phyloP scores from a whole-genome alignment of 1,139 yeast genomes.

The Saccharomyces pastorianus region DNA sequence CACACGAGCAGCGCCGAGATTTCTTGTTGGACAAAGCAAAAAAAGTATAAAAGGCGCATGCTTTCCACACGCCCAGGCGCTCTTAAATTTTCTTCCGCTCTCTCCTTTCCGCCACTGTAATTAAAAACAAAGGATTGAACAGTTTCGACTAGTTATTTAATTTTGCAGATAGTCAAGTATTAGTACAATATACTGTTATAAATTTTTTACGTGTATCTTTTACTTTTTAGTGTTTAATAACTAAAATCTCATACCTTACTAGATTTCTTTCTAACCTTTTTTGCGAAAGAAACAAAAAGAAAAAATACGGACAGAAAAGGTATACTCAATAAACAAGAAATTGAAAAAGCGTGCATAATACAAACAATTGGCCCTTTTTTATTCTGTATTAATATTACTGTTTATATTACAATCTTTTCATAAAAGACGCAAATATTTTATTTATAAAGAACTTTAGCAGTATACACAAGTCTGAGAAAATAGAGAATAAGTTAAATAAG shows the following conservation, averaged over 20 bases:
- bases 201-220: not conserved
- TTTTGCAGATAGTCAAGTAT: not conserved
- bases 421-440: not conserved
- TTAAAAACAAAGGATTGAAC: not conserved
- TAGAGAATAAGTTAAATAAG: constrained; percentile 12
- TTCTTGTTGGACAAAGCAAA: not conserved
- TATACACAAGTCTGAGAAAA: not conserved
- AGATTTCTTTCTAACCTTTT: not conserved
- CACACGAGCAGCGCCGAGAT: not conserved
- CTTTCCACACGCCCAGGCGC: not conserved
- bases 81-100: not conserved
- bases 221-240: not conserved
- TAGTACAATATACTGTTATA: not conserved
- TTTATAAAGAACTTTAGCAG: not conserved
- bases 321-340: not conserved
- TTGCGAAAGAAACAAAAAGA: not conserved
- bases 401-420: constrained; percentile 1
- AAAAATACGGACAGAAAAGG: not conserved
- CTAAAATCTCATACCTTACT: not conserved
- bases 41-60: constrained; percentile 1
- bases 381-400: not conserved
- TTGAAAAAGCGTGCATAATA: not conserved
- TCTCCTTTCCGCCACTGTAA: not conserved
- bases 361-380: not conserved
- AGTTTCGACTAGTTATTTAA: not conserved